A percentile compares a stretch with the other conserved stretches of the same genome.
These are phyloP conservation scores for Candida ovalis DNA, from an alignment of 805 yeast genomes.

Conservation along the genomic window DNA sequence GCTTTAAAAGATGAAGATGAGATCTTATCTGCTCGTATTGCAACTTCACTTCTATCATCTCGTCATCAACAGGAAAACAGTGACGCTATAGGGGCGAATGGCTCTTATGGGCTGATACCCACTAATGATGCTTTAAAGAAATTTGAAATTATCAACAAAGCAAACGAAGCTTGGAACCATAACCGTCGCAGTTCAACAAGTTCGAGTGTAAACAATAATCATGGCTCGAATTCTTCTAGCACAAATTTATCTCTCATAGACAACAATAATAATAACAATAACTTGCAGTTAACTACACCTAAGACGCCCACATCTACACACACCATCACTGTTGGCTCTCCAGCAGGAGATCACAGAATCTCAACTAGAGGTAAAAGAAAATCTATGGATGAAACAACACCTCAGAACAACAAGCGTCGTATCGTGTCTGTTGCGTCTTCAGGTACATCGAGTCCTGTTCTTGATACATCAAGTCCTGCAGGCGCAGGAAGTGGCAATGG, in stretches of 20 bases:
- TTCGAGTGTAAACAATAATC: not conserved
- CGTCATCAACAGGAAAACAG: slow-evolving; percentile 2
- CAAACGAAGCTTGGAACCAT: slow-evolving; percentile 35
- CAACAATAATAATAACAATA: not conserved
- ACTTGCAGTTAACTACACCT: not conserved
- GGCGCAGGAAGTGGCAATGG: slow-evolving; percentile 6
- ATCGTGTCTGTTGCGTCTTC: slow-evolving; percentile 16
- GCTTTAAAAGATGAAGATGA: slow-evolving; percentile 30
- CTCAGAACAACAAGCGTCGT: slow-evolving; percentile 16
- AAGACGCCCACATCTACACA: not conserved
- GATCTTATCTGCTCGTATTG: slow-evolving; percentile 13
- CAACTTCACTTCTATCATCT: slow-evolving; percentile 11
- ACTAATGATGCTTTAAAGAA: slow-evolving; percentile 24
- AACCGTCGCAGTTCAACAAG: slow-evolving; percentile 14
- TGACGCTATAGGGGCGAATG: slow-evolving; percentile 4
- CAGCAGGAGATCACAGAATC: not conserved
- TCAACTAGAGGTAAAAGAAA: slow-evolving; percentile 12
- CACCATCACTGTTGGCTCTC: slow-evolving; percentile 2
- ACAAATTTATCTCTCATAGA: not conserved
- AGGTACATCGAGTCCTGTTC: slow-evolving; percentile 1
- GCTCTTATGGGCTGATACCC: not conserved
- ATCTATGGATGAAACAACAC: slow-evolving; percentile 11
- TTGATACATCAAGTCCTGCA: slow-evolving; percentile 8
- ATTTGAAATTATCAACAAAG: slow-evolving; percentile 32
- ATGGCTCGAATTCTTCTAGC: not conserved